Conservation (phyloP, 208 protist species). For the Strigomonas galati region DNA sequence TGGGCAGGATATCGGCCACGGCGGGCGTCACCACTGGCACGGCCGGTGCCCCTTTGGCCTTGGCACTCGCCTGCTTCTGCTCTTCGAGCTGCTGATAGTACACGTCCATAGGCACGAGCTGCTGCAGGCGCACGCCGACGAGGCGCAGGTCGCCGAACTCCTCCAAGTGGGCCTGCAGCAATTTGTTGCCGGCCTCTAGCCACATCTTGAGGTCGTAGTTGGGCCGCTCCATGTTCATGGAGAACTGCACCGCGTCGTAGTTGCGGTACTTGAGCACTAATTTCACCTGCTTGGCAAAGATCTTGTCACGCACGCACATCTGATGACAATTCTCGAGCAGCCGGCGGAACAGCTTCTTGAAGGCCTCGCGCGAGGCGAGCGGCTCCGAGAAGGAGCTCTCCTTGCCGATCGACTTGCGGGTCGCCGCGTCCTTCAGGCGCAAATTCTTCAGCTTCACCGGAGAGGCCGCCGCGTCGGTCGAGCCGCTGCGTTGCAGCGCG, state of each 20-base stretch:
- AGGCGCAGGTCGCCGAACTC: constrained; percentile 67
- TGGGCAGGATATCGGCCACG: constrained; percentile 5
- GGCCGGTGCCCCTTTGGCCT: background rate
- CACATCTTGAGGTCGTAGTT: constrained; percentile 74
- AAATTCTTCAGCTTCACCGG: too few species aligned
- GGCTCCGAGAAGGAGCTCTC: constrained; percentile 73
- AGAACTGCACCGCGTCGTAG: constrained; percentile 72
- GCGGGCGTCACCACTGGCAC: background rate
- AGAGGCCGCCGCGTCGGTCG: background rate
- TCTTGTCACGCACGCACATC: constrained; percentile 48
- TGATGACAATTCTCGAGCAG: constrained; percentile 50
- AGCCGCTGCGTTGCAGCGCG: constrained; percentile 23
- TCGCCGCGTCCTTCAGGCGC: background rate
- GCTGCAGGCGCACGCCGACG: constrained; percentile 68
- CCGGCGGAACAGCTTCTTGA: constrained; percentile 45
- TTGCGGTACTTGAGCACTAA: constrained; percentile 72
- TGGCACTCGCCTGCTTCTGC: background rate
- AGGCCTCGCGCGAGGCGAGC: constrained; percentile 42
- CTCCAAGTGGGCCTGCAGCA: constrained; percentile 61
- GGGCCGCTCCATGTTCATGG: constrained; percentile 37
- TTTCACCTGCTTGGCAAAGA: constrained; percentile 41
- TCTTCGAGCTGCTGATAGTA: constrained; percentile 16
- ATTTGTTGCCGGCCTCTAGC: constrained; percentile 46
- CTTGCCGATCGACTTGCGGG: constrained; percentile 67
- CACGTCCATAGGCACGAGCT: constrained; percentile 31